Evolutionary conservation across 2,329 filamentous ascomycete genomes (phyloP), one percentile per base, ranked within the genome.

Genomic region (Salinomyces thailandicus): DNA sequence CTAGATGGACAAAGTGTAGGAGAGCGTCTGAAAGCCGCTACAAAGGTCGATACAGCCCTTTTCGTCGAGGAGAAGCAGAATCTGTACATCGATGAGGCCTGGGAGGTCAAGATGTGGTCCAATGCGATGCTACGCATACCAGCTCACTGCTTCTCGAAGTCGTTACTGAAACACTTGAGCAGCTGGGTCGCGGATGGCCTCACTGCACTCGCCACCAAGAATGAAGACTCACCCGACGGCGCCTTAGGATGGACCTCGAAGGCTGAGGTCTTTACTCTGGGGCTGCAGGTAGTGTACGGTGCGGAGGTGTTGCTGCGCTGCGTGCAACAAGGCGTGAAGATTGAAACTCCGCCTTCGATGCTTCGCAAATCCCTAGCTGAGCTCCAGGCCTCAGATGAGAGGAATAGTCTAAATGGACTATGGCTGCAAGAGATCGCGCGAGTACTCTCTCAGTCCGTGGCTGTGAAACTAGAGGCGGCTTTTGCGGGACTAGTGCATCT

Each of bases 11-110:
- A 11, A 1, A 33, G 38, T 4, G 43, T 51, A 2, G 34, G 35
- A 4, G 37, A 43, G 9, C 39, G 43, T 15, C 19, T 54, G 15
- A 20, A 29, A 13, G 27, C 28, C 1, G 17, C 27, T 14, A 49
- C 56, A 3, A 57, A 59, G 27, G 60, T 66, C 48, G 73, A 84
- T 52, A 73, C 77, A 44, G 69, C 78, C 3, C 72, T 98, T 1
- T 98, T 98, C 55, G 79, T 74, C 1, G 72, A 85, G 38, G 91
- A 98, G 61, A 87, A 93, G 57, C 86, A 93, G 56, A 98, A 98
- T 55, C 69, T 95, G n/a, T 96, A 85, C 58, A 67, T 89, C 33
- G 89, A 96, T 56, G 79, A 86, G 48, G 74, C 85, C 5, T 69
- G 77, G 32, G 87, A 95, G 57, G 68, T 77, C 3, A 62, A 69